Evolutionary conservation across 1,284 basidiomycete genomes (phyloP).

Genomic region (Microbotryum saponariae): DNA sequence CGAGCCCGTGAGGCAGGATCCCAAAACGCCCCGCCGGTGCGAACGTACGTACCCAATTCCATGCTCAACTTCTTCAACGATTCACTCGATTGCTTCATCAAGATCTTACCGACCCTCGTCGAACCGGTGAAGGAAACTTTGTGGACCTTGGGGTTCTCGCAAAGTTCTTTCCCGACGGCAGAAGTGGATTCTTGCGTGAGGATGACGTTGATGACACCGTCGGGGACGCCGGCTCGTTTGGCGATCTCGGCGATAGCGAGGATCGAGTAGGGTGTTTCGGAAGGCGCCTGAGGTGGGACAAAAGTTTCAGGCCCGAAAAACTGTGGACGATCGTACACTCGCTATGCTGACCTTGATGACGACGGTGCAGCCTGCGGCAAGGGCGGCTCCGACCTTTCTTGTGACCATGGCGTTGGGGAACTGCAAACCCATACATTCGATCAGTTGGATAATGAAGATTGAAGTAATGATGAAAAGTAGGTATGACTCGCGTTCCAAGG

Average conservation of each 20-base stretch:
- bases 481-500: constrained; percentile 28
- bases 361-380: constrained; percentile 82
- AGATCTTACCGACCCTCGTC: constrained; percentile 80
- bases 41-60: constrained; percentile 16
- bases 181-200: constrained; percentile 68
- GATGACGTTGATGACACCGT: constrained; percentile 90
- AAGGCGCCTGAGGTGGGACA: constrained; percentile 62
- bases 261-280: constrained; percentile 90
- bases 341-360: constrained; percentile 47
- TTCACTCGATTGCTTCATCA: constrained; percentile 71
- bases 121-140: constrained; percentile 86
- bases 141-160: constrained; percentile 40
- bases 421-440: background rate
- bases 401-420: constrained; percentile 93
- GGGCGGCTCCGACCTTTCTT: constrained; percentile 76
- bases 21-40: no score
- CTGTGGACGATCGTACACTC: background rate
- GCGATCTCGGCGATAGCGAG: constrained; percentile 66
- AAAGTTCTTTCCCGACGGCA: constrained; percentile 63
- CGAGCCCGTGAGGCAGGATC: no score
- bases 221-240: constrained; percentile 79
- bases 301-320: background rate
- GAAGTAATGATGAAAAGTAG: background rate
- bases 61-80: constrained; percentile 73
- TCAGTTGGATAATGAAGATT: background rate